A percentile compares a stretch with the other conserved stretches of the same genome.
Evolutionary conservation across 371 early-diverging fungal genomes (phyloP).

Genomic region (Apophysomyces ossiformis): DNA sequence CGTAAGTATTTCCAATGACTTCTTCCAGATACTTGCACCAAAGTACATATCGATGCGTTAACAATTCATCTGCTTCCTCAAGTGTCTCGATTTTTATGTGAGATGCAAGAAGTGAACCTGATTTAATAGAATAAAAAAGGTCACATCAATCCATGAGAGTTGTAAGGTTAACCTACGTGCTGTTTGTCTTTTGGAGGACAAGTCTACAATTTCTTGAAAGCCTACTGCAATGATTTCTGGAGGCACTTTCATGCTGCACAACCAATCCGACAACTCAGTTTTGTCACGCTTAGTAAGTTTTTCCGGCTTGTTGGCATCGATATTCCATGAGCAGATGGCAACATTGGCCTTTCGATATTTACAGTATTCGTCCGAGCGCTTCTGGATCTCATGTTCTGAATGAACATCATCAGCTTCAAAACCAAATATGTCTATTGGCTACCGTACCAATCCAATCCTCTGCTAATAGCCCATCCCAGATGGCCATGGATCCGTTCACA

Average conservation of each 20-base stretch:
- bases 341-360: conserved; percentile 63
- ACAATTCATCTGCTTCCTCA: conserved; percentile 54
- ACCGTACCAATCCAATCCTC: conserved; percentile 69
- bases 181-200: conserved; percentile 76
- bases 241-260: conserved; percentile 64
- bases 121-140: background rate
- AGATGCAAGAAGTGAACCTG: conserved; percentile 65
- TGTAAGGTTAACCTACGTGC: conserved; percentile 54
- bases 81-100: conserved; percentile 54
- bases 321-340: conserved; percentile 83
- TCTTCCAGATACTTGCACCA: conserved; percentile 75
- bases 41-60: conserved; percentile 61
- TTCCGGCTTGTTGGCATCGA: conserved; percentile 74
- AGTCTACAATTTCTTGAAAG: conserved; percentile 88
- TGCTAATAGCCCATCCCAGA: conserved; percentile 78
- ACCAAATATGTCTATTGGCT: background rate
- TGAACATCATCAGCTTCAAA: background rate
- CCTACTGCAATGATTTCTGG: conserved; percentile 80
- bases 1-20: conserved; percentile 55
- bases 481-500: conserved; percentile 63
- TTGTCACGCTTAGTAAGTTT: conserved; percentile 44
- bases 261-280: conserved; percentile 53
- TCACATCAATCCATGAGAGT: background rate
- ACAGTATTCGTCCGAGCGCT: conserved; percentile 60
- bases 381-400: conserved; percentile 33